A percentile compares a stretch with the other conserved stretches of the same genome.
Evolutionary conservation across 345 rosid species (phyloP).

Genomic region (Excoecaria agallocha): DNA sequence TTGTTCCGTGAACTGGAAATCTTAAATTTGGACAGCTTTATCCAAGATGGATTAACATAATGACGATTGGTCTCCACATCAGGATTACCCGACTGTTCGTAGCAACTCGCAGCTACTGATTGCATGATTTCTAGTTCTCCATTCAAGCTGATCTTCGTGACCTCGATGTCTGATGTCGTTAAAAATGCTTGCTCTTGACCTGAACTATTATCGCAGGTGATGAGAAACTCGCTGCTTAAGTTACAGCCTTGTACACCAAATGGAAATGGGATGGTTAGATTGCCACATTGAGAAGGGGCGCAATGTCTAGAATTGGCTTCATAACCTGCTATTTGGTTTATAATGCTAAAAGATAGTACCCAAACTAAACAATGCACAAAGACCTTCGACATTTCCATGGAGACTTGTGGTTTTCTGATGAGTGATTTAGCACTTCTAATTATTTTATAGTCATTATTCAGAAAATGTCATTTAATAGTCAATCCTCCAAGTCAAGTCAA

Average conservation of each 20-base stretch:
- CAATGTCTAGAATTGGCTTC: neutral
- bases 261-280: neutral
- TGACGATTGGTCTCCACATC: too few relatives aligned
- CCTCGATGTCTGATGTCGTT: neutral
- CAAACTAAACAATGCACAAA: too few relatives aligned
- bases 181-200: neutral
- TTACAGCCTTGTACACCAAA: neutral
- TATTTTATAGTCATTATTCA: too few relatives aligned
- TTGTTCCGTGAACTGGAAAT: neutral
- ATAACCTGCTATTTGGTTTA: neutral
- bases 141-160: neutral
- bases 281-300: neutral
- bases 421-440: too few relatives aligned
- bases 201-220: neutral
- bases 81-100: neutral
- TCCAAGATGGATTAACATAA: neutral
- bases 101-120: neutral
- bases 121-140: neutral
- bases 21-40: neutral
- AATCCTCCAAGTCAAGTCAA: too few relatives aligned
- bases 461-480: too few relatives aligned
- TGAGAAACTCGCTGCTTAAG: neutral
- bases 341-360: too few relatives aligned
- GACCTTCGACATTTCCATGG: too few relatives aligned
- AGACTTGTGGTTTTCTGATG: too few relatives aligned